These are phyloP conservation scores for Medicago truncatula DNA, from an alignment of 306 rosid genomes.

Conservation along the genomic window MtrunA17r5.0-ANR NC_053046.1:36732501-36733000, in stretches of 20 bases:
- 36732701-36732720: slow-evolving; percentile 20
- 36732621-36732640: slow-evolving; percentile 21
- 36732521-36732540: background rate
- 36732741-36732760: background rate
- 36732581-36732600: background rate
- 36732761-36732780: slow-evolving; percentile 3
- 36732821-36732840: slow-evolving; percentile 32
- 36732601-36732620: background rate
- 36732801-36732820: slow-evolving; percentile 22
- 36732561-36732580: background rate
- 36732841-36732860: slow-evolving; percentile 62
- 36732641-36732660: slow-evolving; percentile 2
- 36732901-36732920: slow-evolving; percentile 84
- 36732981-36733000: slow-evolving; percentile 17
- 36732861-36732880: slow-evolving; percentile 65
- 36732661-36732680: slow-evolving; percentile 16
- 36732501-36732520: background rate
- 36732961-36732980: background rate
- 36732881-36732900: slow-evolving; percentile 80
- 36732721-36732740: slow-evolving; percentile 23
- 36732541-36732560: background rate
- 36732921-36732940: slow-evolving; percentile 39
- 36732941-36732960: slow-evolving; percentile 38
- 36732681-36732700: slow-evolving; percentile 14
- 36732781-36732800: slow-evolving; percentile 13